Conservation (phyloP, 805 yeast genomes). For the Phaffomyces opuntiae region DNA sequence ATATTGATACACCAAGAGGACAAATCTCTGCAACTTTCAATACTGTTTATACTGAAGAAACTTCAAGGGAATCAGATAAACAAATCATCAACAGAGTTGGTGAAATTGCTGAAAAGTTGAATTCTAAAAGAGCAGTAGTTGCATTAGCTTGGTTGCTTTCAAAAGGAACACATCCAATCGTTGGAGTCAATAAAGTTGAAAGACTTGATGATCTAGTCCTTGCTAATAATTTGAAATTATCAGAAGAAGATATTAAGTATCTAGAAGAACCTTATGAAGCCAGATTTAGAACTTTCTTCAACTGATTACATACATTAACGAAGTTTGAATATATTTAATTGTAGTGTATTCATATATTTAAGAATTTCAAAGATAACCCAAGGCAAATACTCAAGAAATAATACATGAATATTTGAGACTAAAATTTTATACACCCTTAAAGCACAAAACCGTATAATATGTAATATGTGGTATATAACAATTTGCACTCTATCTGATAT, state of each 20-base stretch:
- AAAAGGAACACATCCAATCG: slow-evolving; percentile 46
- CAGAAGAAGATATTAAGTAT: slow-evolving; percentile 4
- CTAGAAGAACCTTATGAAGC: slow-evolving; percentile 7
- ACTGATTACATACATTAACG: too few species aligned
- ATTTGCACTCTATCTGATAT: too few species aligned
- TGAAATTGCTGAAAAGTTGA: not conserved
- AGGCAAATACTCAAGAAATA: not conserved
- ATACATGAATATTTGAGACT: too few species aligned
- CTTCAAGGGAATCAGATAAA: not conserved
- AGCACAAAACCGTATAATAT: too few species aligned
- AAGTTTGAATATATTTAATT: too few species aligned
- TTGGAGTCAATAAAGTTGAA: slow-evolving; percentile 40
- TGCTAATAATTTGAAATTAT: slow-evolving; percentile 33
- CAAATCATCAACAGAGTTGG: slow-evolving; percentile 3
- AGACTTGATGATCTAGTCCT: slow-evolving; percentile 45
- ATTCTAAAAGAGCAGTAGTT: slow-evolving; percentile 42
- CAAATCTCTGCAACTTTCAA: not conserved
- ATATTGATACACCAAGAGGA: slow-evolving; percentile 8
- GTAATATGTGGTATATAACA: too few species aligned
- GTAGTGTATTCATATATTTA: too few species aligned
- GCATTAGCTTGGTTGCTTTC: slow-evolving; percentile 43
- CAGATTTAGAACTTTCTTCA: not conserved
- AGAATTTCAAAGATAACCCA: too few species aligned
- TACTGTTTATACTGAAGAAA: not conserved
- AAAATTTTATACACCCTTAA: too few species aligned